Base-by-base conservation (phyloP, 148 eudicot genomes). In the Pharnaceum exiguum region DNA sequence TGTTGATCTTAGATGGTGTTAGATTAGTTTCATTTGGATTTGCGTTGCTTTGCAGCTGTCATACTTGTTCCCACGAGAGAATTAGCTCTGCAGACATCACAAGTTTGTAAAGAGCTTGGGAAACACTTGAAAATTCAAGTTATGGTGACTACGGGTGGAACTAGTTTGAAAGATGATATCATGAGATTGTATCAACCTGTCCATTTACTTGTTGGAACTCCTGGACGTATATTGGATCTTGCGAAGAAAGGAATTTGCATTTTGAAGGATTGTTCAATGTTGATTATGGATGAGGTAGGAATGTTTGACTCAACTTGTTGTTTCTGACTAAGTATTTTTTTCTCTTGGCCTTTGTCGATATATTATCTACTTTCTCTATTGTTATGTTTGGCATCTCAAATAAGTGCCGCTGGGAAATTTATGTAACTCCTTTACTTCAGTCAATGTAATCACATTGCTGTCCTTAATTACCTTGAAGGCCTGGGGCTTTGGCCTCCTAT, bases 71-170 rank as follows among this genome's bases (percentile, higher is more conserved):
- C 97, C 35, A 86, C 95, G 6, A 71, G 97, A 75, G 97, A 90
- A 65, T 65, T 90, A 75, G 97, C 97, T 40, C 85, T 90, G 46
- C 97, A 90, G 69, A 90, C 97, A 28, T 86, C 97, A 35, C 95
- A 90, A 65, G 97, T 90, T 38, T 90, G 93, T 65, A 86, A 89
- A 69, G 97, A 89, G 71, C 82, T 86, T 51, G 95, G 86, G 50
- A 89, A 86, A 68, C 91, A 90, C 49, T 67, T 90, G 49, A 73
- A 84, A 48, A 84, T 87, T 63, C 81, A 90, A 73, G 86, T 90
- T 28, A 90, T 90, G 97, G 95, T 82, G 44, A 82, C 86, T 26
- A 90, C 97, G 44, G 97, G 97, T 42, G 95, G 97, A 57, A 87
- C 97, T 44, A 90, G 95, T 64, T 75, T 90, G 64, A 86, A 62